Base-by-base conservation (phyloP, 352 stramenopile genomes). In the Blastocystis sp. region DNA sequence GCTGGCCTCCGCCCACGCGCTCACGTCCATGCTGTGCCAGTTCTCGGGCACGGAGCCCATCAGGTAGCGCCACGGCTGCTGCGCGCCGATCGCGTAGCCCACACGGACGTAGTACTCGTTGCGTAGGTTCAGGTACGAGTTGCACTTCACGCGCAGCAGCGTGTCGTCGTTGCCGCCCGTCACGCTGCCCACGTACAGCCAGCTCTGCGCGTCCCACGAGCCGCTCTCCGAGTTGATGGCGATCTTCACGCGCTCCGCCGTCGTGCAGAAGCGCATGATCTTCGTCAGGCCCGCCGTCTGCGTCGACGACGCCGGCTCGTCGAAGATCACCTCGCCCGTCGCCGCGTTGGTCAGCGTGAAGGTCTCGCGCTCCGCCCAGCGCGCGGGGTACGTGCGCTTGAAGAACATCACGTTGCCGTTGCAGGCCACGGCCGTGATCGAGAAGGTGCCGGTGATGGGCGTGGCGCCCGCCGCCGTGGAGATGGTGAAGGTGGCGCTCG, bases 11-110 rank as follows among this genome's bases (percentile, higher is more conserved):
- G 23, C 21, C 69, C 69, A 79, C 21, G 41, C 69, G 2, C 21
- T 5, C 10, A 48, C 62, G 5, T 79, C 11, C 4, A 4, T 17
- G 23, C 34, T 64, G 43, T 79, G 62, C 69, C 69, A 79, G 56
- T 79, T 79, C 43, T 41, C 41, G 56, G 69, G 69, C 11, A 79
- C 69, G n/a, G 17, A 21, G 28, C 69, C 69, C 69, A 79, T 79
- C 69, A 62, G 62, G 56, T 79, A 79, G 28, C 62, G 62, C 69
- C 69, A 79, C 11, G 56, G 5, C 28, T 64, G 21, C 28, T n/a
- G 14, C 66, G 41, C 66, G n/a, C 5, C 3, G 7, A 76, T 56
- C 41, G 40, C 52, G 66, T 59, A 76, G 23, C 17, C 66, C 17
- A 45, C 19, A 56, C 52, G 41, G 1, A 76, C 48, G 1, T 56